These are phyloP conservation scores for Penicillium bovifimosum DNA, from an alignment of 495 filamentous ascomycete species.

Conservation along the genomic window DNA sequence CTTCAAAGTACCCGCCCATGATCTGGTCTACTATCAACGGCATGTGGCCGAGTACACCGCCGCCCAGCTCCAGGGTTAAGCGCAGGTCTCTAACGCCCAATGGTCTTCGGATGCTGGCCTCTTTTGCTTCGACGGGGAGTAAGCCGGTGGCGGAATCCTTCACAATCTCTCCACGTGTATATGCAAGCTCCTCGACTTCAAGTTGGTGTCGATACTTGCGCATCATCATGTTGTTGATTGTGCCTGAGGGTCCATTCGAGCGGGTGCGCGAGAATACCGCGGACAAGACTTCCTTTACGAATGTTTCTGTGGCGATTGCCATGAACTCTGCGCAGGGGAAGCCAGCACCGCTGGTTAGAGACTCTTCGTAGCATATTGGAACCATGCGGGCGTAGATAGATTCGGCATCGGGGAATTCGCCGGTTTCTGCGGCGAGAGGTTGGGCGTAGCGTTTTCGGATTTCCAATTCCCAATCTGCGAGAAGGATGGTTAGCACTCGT, in stretches of 20 bases:
- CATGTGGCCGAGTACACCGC: conserved; percentile 70
- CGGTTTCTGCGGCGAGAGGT: conserved; percentile 79
- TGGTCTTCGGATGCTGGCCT: conserved; percentile 58
- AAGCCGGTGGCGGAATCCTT: conserved; percentile 59
- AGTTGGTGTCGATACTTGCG: conserved; percentile 68
- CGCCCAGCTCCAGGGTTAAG: conserved; percentile 66
- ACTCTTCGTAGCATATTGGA: conserved; percentile 91
- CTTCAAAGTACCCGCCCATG: conserved; percentile 66
- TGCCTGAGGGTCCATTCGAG: conserved; percentile 69
- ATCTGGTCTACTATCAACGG: conserved; percentile 67
- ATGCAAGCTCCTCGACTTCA: conserved; percentile 64
- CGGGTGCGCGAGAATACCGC: conserved; percentile 73
- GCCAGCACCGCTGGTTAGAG: conserved; percentile 66
- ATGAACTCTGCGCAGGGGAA: conserved; percentile 76
- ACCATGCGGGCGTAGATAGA: conserved; percentile 81
- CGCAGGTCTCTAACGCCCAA: conserved; percentile 76
- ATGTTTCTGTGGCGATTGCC: conserved; percentile 85
- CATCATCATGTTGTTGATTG: conserved; percentile 68
- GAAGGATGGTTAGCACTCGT: conserved; percentile 19
- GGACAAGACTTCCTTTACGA: conserved; percentile 81
- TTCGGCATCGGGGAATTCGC: conserved; percentile 82
- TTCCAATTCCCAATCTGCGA: conserved; percentile 78
- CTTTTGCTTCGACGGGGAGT: conserved; percentile 69
- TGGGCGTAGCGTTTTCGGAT: conserved; percentile 88
- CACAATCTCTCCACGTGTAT: conserved; percentile 60